Evolutionary conservation across 805 yeast species (phyloP).

Genomic region (Tetrapisispora pingtungensis): DNA sequence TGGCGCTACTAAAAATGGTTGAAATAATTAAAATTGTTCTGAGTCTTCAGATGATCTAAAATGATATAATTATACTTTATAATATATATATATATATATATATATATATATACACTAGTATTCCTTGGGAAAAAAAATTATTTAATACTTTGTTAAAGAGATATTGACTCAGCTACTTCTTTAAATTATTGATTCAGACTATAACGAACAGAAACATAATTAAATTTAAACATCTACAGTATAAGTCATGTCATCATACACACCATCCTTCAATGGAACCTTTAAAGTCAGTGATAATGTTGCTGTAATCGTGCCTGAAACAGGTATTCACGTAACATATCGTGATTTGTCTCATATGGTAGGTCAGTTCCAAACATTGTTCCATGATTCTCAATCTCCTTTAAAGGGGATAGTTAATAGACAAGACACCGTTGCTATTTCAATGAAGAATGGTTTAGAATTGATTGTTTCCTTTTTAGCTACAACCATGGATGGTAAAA

Average conservation of each 20-base stretch:
- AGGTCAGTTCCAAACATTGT: conserved; percentile 42
- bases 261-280: conserved; percentile 33
- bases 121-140: too few species aligned
- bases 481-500: conserved; percentile 42
- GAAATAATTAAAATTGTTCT: too few species aligned
- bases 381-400: conserved; percentile 34
- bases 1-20: too few species aligned
- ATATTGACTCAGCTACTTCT: too few species aligned
- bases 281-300: conserved; percentile 30
- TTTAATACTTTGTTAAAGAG: too few species aligned
- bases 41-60: too few species aligned
- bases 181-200: too few species aligned
- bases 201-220: too few species aligned
- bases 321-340: conserved; percentile 37
- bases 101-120: too few species aligned
- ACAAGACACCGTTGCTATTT: conserved; percentile 45
- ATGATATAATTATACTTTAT: too few species aligned
- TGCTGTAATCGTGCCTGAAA: conserved; percentile 39
- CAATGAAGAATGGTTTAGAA: conserved; percentile 53
- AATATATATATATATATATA: too few species aligned
- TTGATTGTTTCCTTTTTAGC: conserved; percentile 48
- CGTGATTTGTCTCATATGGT: conserved; percentile 35
- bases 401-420: conserved; percentile 26
- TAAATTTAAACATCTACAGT: too few species aligned
- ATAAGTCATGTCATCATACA: conserved; percentile 3